Evolutionary conservation across 2,329 filamentous ascomycete species (phyloP).

Genomic region (Diaporthe helianthi): DNA sequence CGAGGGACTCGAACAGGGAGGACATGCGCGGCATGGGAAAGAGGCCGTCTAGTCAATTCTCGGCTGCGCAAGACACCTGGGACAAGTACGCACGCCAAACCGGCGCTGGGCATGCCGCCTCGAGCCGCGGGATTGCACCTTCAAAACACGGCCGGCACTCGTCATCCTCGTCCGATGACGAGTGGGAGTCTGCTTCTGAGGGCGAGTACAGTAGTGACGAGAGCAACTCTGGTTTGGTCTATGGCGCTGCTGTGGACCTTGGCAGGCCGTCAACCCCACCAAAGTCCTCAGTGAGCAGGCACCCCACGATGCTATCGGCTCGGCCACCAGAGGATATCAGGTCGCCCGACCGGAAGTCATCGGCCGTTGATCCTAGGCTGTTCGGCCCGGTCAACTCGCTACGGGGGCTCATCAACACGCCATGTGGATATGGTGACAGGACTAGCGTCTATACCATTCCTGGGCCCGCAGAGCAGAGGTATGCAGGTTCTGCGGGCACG

Average conservation of each 20-base stretch:
- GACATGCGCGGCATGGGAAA: conserved; percentile 54
- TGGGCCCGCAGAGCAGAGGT: conserved; percentile 36
- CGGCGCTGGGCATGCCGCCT: conserved; percentile 42
- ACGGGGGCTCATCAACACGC: conserved; percentile 60
- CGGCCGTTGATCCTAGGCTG: conserved; percentile 63
- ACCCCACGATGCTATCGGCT: background rate
- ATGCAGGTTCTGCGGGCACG: conserved; percentile 38
- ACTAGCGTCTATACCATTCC: conserved; percentile 37
- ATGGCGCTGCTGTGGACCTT: conserved; percentile 46
- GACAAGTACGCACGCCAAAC: conserved; percentile 50
- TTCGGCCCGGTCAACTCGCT: conserved; percentile 70
- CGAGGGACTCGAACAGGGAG: conserved; percentile 57
- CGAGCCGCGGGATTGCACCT: conserved; percentile 47
- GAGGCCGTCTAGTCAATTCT: conserved; percentile 46
- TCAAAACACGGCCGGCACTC: conserved; percentile 47
- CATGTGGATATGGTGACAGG: conserved; percentile 60
- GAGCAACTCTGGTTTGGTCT: conserved; percentile 50
- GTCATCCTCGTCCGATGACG: conserved; percentile 54
- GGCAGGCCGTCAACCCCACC: conserved; percentile 43
- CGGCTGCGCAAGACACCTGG: conserved; percentile 50
- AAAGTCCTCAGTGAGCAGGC: conserved; percentile 35
- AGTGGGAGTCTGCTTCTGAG: conserved; percentile 65
- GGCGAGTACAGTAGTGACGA: conserved; percentile 53
- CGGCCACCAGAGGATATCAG: conserved; percentile 33
- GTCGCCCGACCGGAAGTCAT: conserved; percentile 49